These are phyloP conservation scores for Pythium brassicae DNA, from an alignment of 352 stramenopile species.

Conservation along the genomic window DNA sequence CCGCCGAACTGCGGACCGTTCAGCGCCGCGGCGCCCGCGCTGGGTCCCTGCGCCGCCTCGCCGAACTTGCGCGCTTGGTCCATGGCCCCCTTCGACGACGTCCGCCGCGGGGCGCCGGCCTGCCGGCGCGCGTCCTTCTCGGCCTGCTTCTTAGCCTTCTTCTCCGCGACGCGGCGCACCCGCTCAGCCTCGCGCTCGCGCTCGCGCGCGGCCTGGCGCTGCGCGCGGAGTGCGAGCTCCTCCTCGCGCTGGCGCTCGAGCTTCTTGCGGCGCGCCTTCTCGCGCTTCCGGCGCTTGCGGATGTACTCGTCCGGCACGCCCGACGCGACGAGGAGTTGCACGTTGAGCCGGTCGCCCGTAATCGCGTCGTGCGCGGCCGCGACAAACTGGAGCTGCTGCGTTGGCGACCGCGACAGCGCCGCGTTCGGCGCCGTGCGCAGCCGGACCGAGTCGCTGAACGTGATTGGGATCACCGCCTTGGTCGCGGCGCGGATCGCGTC, in stretches of 20 bases:
- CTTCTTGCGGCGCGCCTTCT: slow-evolving; percentile 74
- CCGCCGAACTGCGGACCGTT: slow-evolving; percentile 38
- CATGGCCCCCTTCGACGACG: slow-evolving; percentile 43
- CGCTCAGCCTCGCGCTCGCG: slow-evolving; percentile 69
- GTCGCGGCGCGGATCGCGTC: slow-evolving; percentile 59
- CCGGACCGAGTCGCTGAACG: slow-evolving; percentile 59
- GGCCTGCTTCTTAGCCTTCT: slow-evolving; percentile 84
- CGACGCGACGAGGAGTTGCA: slow-evolving; percentile 54
- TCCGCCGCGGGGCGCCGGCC: slow-evolving; percentile 19
- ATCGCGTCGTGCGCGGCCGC: slow-evolving; percentile 36
- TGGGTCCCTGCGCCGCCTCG: slow-evolving; percentile 28
- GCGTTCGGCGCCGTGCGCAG: slow-evolving; percentile 43
- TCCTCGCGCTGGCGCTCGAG: slow-evolving; percentile 69
- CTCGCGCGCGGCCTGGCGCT: slow-evolving; percentile 63
- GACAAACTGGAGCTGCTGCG: slow-evolving; percentile 66
- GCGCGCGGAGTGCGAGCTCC: slow-evolving; percentile 63
- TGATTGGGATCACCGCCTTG: slow-evolving; percentile 58
- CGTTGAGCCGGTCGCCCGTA: slow-evolving; percentile 31
- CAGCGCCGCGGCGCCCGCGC: slow-evolving; percentile 26
- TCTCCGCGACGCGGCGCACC: slow-evolving; percentile 71
- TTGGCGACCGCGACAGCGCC: slow-evolving; percentile 48
- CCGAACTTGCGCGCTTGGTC: slow-evolving; percentile 78
- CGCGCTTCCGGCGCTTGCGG: slow-evolving; percentile 78
- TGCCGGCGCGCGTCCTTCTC: slow-evolving; percentile 66
- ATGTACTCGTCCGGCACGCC: slow-evolving; percentile 84